Evolutionary conservation across 106 monocot species (phyloP).

Genomic region (Platanthera guangdongensis): DNA sequence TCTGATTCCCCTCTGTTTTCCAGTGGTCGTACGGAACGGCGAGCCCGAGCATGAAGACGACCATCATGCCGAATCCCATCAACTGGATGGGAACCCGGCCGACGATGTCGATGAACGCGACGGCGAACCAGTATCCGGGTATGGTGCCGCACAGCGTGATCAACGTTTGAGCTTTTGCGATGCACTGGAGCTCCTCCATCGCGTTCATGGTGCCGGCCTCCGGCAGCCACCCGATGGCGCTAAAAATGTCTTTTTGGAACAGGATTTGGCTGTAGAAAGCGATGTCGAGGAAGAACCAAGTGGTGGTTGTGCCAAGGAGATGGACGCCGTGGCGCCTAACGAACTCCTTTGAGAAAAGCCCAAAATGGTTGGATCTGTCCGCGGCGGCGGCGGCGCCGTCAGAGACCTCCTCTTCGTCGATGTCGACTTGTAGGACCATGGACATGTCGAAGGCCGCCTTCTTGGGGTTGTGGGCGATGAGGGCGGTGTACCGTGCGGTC

Average conservation of each 20-base stretch:
- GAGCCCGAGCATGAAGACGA: constrained; percentile 31
- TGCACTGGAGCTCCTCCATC: constrained; percentile 36
- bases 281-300: constrained; percentile 59
- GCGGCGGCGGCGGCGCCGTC: background rate
- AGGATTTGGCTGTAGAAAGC: constrained; percentile 57
- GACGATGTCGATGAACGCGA: constrained; percentile 28
- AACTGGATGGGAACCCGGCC: constrained; percentile 32
- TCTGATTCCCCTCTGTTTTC: constrained; percentile 21
- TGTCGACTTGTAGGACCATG: constrained; percentile 8
- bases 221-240: constrained; percentile 43
- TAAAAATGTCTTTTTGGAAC: constrained; percentile 65
- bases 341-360: constrained; percentile 24
- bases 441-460: constrained; percentile 13
- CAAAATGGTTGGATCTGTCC: constrained; percentile 7
- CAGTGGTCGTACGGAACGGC: constrained; percentile 36
- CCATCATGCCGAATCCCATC: constrained; percentile 29
- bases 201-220: constrained; percentile 50
- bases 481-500: constrained; percentile 16
- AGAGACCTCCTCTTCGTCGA: constrained; percentile 14
- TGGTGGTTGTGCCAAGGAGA: constrained; percentile 32
- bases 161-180: constrained; percentile 42
- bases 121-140: constrained; percentile 65
- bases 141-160: constrained; percentile 54
- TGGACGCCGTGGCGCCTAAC: constrained; percentile 34
- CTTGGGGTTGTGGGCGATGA: constrained; percentile 13